Evolutionary conservation across 1,284 basidiomycete genomes (phyloP), one percentile per base, ranked within the genome.

Genomic region (Boletellus deceptivus): DNA sequence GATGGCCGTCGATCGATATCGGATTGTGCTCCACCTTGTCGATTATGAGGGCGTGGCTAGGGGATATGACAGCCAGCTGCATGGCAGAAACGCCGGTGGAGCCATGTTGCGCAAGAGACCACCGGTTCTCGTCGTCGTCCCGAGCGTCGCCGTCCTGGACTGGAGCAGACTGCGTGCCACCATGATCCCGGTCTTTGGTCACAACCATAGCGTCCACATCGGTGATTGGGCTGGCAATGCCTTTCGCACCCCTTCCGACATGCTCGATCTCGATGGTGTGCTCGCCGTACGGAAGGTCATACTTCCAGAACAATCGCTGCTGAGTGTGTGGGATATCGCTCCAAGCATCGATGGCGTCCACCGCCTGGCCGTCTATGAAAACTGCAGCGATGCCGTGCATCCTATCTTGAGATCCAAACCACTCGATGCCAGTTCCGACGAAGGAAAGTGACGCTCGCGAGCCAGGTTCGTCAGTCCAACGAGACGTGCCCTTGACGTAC

Each of bases 21-120:
- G 86, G 85, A 61, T 93, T 93, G 64, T 90, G 86, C 64, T 92
- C 89, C 16, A 91, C 88, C 69, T 91, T 92, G 76, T 92, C 90
- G 35, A 92, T 64, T 53, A 92, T 76, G 50, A 91, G 69, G 16
- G 81, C 86, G 58, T 87, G 84, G n/a, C 76, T 79, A 18, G 79
- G 63, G 4, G 86, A 90, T 54, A 91, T 77, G 53, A 93, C 72
- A 4, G 75, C 74, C 46, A 91, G 65, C 64, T 92, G 89, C 90
- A 92, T 91, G 3, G 89, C 91, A 48, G 81, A 72, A 13, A 92
- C 85, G n/a, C 90, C 90, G 13, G 87, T 89, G 14, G 77, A 75
- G 7, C 90, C 86, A 46, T 77, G 72, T 63, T 85, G 80, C 29
- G 59, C 59, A 37, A 84, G 61, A 4, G 70, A 70, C 83, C 83